A percentile compares a stretch with the other conserved stretches of the same genome.
phyloP scores from a whole-genome alignment of 1,284 basidiomycete genomes.

The Farysia itapuensis region DNA sequence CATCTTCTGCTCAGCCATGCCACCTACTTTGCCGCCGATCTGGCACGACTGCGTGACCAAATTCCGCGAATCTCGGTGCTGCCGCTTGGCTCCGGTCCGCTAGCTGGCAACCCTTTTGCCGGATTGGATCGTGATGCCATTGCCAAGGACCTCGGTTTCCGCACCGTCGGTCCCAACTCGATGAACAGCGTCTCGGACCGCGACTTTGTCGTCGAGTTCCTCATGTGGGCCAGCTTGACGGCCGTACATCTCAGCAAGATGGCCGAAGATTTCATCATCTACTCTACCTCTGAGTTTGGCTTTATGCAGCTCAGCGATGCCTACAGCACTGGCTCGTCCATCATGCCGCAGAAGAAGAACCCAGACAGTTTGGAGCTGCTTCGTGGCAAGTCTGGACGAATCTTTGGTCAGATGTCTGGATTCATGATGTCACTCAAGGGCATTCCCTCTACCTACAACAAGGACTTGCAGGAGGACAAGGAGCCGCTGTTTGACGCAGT shows the following conservation, averaged over 20 bases:
- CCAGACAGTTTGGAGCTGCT: conserved; percentile 93
- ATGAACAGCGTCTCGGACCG: conserved; percentile 82
- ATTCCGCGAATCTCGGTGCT: conserved; percentile 75
- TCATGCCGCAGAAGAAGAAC: conserved; percentile 99
- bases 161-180: conserved; percentile 55
- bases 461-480: conserved; percentile 98
- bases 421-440: conserved; percentile 98
- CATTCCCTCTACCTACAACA: conserved; percentile 97
- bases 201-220: conserved; percentile 93
- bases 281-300: conserved; percentile 94
- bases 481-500: conserved; percentile 94
- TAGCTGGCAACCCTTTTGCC: conserved; percentile 91
- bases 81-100: conserved; percentile 88
- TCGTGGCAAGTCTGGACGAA: conserved; percentile 88
- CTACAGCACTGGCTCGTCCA: conserved; percentile 96
- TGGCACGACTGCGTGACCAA: conserved; percentile 81
- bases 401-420: conserved; percentile 96
- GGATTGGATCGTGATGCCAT: conserved; percentile 55
- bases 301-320: conserved; percentile 93
- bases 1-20: conserved; percentile 94
- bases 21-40: conserved; percentile 83
- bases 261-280: conserved; percentile 94
- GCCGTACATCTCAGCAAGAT: conserved; percentile 92
- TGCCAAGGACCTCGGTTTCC: conserved; percentile 56
- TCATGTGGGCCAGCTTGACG: conserved; percentile 91